Evolutionary conservation across 73 alveolate genomes (phyloP).

Genomic region (Durusdinium trenchii): DNA sequence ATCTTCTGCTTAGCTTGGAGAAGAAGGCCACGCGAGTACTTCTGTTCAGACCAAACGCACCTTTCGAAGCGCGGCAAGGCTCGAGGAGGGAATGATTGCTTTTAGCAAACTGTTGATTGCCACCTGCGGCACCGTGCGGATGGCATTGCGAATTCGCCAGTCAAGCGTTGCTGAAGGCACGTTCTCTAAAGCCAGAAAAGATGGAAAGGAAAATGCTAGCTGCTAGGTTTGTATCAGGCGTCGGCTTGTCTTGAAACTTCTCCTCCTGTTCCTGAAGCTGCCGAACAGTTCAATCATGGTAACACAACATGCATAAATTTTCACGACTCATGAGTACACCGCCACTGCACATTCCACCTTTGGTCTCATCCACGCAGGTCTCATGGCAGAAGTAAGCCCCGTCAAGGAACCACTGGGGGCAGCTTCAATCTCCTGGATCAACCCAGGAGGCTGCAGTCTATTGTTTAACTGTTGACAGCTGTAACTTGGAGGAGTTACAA

Average conservation of each 20-base stretch:
- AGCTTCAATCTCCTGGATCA: constrained; percentile 36
- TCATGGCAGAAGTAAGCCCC: constrained; percentile 38
- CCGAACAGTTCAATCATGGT: neutral
- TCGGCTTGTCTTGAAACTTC: constrained; percentile 61
- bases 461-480: too few relatives aligned
- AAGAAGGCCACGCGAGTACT: constrained; percentile 55
- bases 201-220: neutral
- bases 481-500: too few relatives aligned
- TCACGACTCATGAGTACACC: neutral
- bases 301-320: neutral
- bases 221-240: neutral
- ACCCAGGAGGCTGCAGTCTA: neutral
- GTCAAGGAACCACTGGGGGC: constrained; percentile 72
- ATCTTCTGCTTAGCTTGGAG: constrained; percentile 79
- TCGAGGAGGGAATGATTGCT: too few relatives aligned
- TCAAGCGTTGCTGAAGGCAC: too few relatives aligned
- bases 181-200: too few relatives aligned
- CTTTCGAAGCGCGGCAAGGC: too few relatives aligned
- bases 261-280: constrained; percentile 41
- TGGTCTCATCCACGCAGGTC: constrained; percentile 84
- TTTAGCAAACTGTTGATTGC: neutral
- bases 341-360: neutral
- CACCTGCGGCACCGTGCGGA: neutral
- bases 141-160: too few relatives aligned
- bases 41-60: constrained; percentile 55